Conservation (phyloP, 768 basidiomycete genomes). For the Tephrocybe sp. region DNA sequence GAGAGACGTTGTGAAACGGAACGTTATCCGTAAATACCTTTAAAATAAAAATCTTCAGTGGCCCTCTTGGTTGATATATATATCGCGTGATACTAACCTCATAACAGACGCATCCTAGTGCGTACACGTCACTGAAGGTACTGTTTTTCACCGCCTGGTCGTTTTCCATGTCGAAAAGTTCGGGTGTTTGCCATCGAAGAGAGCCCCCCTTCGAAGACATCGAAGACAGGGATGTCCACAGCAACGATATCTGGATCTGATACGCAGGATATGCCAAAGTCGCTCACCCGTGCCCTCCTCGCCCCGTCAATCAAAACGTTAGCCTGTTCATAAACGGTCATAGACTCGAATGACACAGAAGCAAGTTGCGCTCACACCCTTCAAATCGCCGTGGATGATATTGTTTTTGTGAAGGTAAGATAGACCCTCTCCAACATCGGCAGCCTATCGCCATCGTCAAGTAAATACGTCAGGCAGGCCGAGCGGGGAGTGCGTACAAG, state of each 20-base stretch:
- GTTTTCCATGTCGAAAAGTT: not conserved
- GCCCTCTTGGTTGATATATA: too few species aligned
- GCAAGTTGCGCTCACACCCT: not conserved
- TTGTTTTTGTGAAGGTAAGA: not conserved
- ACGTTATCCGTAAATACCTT: not conserved
- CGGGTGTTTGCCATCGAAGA: not conserved
- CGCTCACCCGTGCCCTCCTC: not conserved
- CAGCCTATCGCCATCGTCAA: not conserved
- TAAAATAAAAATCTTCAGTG: not conserved
- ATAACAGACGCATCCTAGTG: not conserved
- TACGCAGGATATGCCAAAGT: not conserved
- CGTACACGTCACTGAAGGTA: not conserved
- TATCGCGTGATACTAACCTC: too few species aligned
- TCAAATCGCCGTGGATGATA: constrained; percentile 2
- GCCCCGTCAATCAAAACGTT: not conserved
- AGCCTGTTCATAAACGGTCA: not conserved
- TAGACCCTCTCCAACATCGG: not conserved
- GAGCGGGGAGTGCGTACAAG: not conserved
- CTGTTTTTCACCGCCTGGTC: not conserved
- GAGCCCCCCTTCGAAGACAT: not conserved
- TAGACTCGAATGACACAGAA: too few species aligned
- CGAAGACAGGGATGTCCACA: not conserved
- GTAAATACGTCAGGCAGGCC: not conserved
- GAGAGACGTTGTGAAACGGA: not conserved
- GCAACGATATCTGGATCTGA: not conserved